These are phyloP conservation scores for Trypanosoma vivax DNA, from an alignment of 208 protist genomes.

Conservation along the genomic window DNA sequence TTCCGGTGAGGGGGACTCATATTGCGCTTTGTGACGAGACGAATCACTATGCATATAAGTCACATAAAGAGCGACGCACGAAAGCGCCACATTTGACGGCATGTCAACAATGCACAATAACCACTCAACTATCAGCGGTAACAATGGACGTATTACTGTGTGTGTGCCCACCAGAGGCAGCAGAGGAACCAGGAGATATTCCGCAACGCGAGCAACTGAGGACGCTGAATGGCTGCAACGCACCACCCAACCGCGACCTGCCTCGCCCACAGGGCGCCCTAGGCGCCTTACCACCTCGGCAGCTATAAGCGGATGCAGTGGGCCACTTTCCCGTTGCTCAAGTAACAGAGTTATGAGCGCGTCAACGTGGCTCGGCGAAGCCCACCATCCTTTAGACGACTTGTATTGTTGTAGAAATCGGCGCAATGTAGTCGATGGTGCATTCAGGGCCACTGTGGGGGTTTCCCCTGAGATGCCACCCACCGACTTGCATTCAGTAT, in stretches of 20 bases:
- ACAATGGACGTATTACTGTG: conserved; percentile 26
- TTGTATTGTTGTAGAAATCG: conserved; percentile 10
- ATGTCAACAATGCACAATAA: conserved; percentile 35
- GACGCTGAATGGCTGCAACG: conserved; percentile 10
- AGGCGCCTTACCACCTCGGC: conserved; percentile 41
- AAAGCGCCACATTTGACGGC: conserved; percentile 26
- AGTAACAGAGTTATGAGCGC: conserved; percentile 16
- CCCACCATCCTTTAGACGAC: background rate
- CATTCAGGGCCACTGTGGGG: conserved; percentile 3
- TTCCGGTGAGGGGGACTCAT: conserved; percentile 15
- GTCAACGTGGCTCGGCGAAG: conserved; percentile 4
- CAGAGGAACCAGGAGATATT: conserved; percentile 8
- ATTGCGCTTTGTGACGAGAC: background rate
- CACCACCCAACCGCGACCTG: conserved; percentile 1
- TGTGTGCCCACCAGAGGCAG: conserved; percentile 20
- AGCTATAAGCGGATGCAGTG: conserved; percentile 54
- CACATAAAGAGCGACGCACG: conserved; percentile 23
- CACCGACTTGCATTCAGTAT: background rate
- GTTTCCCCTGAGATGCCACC: background rate
- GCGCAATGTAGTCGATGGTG: conserved; percentile 10
- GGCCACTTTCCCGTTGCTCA: background rate
- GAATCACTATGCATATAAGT: background rate
- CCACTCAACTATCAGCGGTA: conserved; percentile 57
- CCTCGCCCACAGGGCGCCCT: conserved; percentile 32
- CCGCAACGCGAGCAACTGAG: conserved; percentile 1